Evolutionary conservation across 2,329 filamentous ascomycete genomes (phyloP), one percentile per base, ranked within the genome.

Genomic region (Colletotrichum sp.): DNA sequence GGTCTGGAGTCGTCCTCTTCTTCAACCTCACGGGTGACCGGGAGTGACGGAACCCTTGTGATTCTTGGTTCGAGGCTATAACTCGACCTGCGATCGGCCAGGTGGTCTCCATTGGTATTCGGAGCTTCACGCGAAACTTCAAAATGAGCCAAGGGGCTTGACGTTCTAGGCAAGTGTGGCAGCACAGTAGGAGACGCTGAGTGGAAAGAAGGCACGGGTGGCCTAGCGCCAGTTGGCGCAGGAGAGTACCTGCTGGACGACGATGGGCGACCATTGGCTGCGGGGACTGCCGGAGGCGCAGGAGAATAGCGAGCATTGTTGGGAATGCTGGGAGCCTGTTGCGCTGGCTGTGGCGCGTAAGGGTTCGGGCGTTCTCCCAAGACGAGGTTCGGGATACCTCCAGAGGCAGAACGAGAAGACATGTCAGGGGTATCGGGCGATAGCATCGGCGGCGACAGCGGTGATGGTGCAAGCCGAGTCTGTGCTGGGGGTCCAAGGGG

Each of bases 71-170:
- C 91, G 77, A 91, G 89, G 2, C 88, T 89, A 43, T 89, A 89
- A 78, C 86, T 89, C 70, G 84, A 85, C 66, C 89, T 88, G 58
- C 89, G 86, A 73, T 89, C 87, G n/a, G 84, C 78, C 48, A 85
- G 80, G n/a, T 77, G 77, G n/a, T 91, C 89, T 8, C 82, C 83
- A 71, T 86, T 85, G 8, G 79, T 52, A 76, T 80, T 24, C 16
- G 78, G 62, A 79, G 80, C 77, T 52, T 81, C 78, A 64, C 82
- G 81, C 9, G 83, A 75, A 13, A 88, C 86, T 80, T 93, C 92
- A 74, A 92, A 93, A 78, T 93, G 91, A 8, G 92, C 92, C 74
- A 93, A 82, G 1, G 92, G 92, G 77, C 92, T 94, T 3, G 92
- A 93, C 3, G 92, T 93, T 77, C 92, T 87, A 10, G 92, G 92